These are phyloP conservation scores for Cercospora janseana DNA, from an alignment of 2,329 filamentous ascomycete species.

Conservation along the genomic window DNA sequence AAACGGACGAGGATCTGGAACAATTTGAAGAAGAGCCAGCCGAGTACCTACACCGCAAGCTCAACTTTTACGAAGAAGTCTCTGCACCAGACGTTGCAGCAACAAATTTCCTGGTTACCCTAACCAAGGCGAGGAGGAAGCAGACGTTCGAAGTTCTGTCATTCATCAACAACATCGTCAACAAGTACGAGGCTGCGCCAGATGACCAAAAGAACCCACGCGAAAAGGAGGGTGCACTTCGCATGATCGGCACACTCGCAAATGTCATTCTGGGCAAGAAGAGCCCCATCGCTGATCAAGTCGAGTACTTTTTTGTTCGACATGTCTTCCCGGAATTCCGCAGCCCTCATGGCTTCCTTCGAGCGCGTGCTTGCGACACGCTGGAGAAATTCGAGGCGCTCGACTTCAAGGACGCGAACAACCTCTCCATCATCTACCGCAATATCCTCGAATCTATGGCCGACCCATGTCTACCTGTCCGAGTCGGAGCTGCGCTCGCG, in stretches of 20 bases:
- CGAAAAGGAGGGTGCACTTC: slow-evolving; percentile 91
- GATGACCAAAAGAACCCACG: slow-evolving; percentile 90
- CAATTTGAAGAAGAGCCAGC: slow-evolving; percentile 92
- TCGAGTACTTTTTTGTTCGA: slow-evolving; percentile 97
- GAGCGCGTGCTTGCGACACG: slow-evolving; percentile 92
- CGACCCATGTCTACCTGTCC: slow-evolving; percentile 85
- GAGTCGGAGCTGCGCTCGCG: slow-evolving; percentile 89
- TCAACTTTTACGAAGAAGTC: slow-evolving; percentile 97
- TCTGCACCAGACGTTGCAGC: slow-evolving; percentile 93
- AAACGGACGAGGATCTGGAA: slow-evolving; percentile 87
- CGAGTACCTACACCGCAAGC: slow-evolving; percentile 93
- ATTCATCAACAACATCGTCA: slow-evolving; percentile 93
- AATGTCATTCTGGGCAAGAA: slow-evolving; percentile 96
- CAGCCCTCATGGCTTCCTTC: slow-evolving; percentile 85
- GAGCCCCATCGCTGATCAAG: slow-evolving; percentile 94
- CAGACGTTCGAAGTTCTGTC: slow-evolving; percentile 92
- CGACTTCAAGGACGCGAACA: slow-evolving; percentile 94
- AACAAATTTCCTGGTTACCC: slow-evolving; percentile 90
- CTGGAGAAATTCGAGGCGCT: slow-evolving; percentile 97
- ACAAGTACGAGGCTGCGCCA: slow-evolving; percentile 79
- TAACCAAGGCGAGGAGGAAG: slow-evolving; percentile 92
- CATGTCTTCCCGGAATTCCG: slow-evolving; percentile 98
- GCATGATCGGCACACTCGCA: slow-evolving; percentile 95
- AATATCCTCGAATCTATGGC: slow-evolving; percentile 98
- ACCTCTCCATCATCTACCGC: slow-evolving; percentile 91